These are phyloP conservation scores for Pseudocercospora macadamiae DNA, from an alignment of 2,329 filamentous ascomycete genomes.

Conservation along the genomic window DNA sequence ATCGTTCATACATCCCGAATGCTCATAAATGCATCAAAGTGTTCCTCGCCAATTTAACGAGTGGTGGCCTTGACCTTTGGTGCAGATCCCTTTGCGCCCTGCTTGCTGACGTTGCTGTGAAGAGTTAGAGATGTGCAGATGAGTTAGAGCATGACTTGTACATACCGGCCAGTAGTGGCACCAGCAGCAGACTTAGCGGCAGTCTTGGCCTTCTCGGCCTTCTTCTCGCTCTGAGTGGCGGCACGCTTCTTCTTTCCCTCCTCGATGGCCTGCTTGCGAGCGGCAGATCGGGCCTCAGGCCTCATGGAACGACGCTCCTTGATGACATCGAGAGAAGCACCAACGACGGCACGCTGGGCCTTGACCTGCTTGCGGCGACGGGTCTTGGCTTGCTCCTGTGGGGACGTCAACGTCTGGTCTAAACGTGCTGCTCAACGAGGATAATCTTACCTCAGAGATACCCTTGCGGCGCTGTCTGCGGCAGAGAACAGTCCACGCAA, in stretches of 20 bases:
- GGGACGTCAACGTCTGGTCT: conserved; percentile 23
- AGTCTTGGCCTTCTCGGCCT: conserved; percentile 98
- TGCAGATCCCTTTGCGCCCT: conserved; percentile 89
- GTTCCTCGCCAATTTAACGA: conserved; percentile 65
- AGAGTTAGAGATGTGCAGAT: not conserved
- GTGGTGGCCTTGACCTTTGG: conserved; percentile 83
- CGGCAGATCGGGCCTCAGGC: conserved; percentile 92
- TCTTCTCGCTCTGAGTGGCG: conserved; percentile 86
- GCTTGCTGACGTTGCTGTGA: conserved; percentile 79
- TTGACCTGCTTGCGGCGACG: conserved; percentile 97
- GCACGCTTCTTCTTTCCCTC: conserved; percentile 99
- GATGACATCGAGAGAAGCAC: conserved; percentile 99
- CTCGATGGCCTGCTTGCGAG: conserved; percentile 88
- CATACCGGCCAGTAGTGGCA: conserved; percentile 64
- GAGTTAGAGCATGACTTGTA: conserved; percentile 16
- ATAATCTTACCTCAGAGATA: conserved; percentile 94
- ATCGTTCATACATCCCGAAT: conserved; percentile 3
- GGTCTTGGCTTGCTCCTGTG: conserved; percentile 99
- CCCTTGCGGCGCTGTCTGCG: conserved; percentile 99
- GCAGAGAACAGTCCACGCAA: conserved; percentile 98
- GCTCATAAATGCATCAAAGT: not conserved
- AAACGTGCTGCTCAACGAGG: not conserved
- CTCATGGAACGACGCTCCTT: conserved; percentile 96
- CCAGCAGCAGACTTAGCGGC: conserved; percentile 79
- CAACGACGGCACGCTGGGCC: conserved; percentile 97